Evolutionary conservation across 441 rosid species (phyloP), one percentile per base, ranked within the genome.

Genomic region (Populus hybrid): DNA sequence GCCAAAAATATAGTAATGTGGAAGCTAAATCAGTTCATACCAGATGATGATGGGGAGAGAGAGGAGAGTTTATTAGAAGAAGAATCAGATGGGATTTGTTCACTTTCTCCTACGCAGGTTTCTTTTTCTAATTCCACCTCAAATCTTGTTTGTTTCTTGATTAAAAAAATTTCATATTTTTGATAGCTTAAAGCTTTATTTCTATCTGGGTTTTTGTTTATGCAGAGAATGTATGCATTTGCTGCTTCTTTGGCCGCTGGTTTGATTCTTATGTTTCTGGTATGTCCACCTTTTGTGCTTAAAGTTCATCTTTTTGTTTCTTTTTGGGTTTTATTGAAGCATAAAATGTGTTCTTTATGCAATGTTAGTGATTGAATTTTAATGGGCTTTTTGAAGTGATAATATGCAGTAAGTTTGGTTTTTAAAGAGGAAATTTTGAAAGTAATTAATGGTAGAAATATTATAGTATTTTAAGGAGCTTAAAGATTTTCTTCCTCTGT

Each of bases 51-150:
- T 71, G 92, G 80, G 23, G 90, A 72, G 0, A 74, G 82, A 77
- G 82, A 67, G 24, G 91, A 89, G 79, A 78, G 79, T 36, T 83
- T 91, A 67, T 78, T 88, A 50, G 94, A 80, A 24, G 90, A 91
- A 69, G 93, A 90, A 81, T 87, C 92, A 23, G 93, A 90, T n/a
- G 91, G 89, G 68, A 36, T 85, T 68, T 91, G 87, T 75, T 85
- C 92, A 72, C 95, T 94, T 81, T 87, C 96, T 76, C 7, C 83
- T 23, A 85, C 86, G 50, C 98, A 92, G 96, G 97, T 88, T 61
- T 28, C 30, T 10, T 24, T 65, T 26, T 69, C 23, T 64, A 2
- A 72, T 69, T 42, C 38, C 46, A 64, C 14, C 11, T 69, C 35
- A 40, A 10, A 6, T 68, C 50, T 57, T 40, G 18, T 71, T 23